Conservation (phyloP, 371 early-diverging fungal genomes). For the Mortierella polycephala region DNA sequence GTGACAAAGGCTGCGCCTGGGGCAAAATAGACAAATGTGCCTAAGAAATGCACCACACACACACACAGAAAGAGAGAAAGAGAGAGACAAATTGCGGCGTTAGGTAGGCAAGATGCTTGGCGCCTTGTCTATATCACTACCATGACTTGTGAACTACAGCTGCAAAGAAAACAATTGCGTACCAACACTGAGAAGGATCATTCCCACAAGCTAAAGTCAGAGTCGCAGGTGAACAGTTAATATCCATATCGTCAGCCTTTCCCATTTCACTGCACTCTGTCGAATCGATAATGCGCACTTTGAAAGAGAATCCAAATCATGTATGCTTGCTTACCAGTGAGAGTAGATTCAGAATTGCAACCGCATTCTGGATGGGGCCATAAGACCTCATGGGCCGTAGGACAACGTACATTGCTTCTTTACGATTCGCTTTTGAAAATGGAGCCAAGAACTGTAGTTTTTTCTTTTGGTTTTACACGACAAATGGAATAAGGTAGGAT, state of each 20-base stretch:
- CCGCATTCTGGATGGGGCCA: conserved; percentile 48
- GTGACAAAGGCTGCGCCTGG: conserved; percentile 46
- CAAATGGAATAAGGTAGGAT: no score
- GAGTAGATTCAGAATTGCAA: conserved; percentile 51
- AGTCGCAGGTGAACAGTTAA: neutral
- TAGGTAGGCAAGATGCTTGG: neutral
- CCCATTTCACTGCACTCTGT: neutral
- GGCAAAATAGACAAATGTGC: conserved; percentile 52
- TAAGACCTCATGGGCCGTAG: conserved; percentile 37
- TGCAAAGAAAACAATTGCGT: neutral
- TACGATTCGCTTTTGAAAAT: neutral
- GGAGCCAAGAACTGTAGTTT: neutral
- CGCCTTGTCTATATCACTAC: neutral
- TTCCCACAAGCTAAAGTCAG: conserved; percentile 45
- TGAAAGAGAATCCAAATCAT: neutral
- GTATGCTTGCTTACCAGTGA: conserved; percentile 32
- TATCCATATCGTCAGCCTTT: no score
- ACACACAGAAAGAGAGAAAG: neutral
- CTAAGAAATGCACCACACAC: conserved; percentile 6
- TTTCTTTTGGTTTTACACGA: no score
- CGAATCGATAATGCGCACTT: neutral
- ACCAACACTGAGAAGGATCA: conserved; percentile 53
- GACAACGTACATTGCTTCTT: conserved; percentile 26
- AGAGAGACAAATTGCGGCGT: neutral
- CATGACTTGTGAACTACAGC: no score